Percentiles rank a stretch among this genome's conserved stretches.
These are phyloP conservation scores for Nakazawaea holstii DNA, from an alignment of 805 yeast species.

Conservation along the genomic window DNA sequence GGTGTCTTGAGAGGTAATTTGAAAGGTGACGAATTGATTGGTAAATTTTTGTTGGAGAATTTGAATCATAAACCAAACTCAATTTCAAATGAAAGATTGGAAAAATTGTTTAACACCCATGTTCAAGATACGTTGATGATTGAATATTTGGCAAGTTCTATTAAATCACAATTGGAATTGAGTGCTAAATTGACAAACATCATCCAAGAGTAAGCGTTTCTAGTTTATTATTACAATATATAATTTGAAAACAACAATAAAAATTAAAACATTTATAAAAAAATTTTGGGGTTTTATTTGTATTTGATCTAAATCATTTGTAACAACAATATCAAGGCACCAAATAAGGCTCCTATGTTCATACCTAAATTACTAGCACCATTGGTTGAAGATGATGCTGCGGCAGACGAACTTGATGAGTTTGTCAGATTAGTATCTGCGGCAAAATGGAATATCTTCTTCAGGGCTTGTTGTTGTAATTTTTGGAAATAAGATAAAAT, in stretches of 20 bases:
- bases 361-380: background rate
- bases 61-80: conserved; percentile 49
- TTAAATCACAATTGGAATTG: conserved; percentile 78
- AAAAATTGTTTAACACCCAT: conserved; percentile 60
- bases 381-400: background rate
- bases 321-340: background rate
- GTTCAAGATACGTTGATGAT: conserved; percentile 77
- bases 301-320: background rate
- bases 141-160: conserved; percentile 76
- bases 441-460: background rate
- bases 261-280: no score
- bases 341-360: background rate
- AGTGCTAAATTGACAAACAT: conserved; percentile 67
- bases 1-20: conserved; percentile 35
- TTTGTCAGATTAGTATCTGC: background rate
- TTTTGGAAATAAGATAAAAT: background rate
- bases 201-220: conserved; percentile 23
- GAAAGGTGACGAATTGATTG: conserved; percentile 52
- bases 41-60: conserved; percentile 57
- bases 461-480: background rate
- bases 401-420: background rate
- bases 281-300: no score
- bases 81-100: conserved; percentile 45
- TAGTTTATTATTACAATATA: background rate
- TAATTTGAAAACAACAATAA: background rate